phyloP scores from a whole-genome alignment of 352 stramenopile species.

The Globisporangium nodosum region DNA sequence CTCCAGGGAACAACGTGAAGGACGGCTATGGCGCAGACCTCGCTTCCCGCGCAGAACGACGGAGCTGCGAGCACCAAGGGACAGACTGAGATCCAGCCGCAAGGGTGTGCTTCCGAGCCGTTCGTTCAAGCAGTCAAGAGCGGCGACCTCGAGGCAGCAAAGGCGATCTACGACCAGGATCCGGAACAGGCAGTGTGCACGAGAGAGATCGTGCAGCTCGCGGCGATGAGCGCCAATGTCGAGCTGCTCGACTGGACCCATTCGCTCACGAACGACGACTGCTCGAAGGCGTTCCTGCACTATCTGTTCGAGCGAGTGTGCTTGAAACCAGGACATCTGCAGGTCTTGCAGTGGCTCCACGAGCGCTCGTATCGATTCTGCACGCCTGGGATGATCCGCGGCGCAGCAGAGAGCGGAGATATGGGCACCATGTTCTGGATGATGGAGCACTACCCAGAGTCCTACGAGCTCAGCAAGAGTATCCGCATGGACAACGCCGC shows the following conservation, averaged over 20 bases:
- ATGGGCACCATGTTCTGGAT: slow-evolving; percentile 3
- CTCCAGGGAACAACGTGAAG: no score
- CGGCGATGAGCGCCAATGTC: slow-evolving; percentile 3
- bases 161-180: not conserved
- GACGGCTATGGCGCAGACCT: not conserved
- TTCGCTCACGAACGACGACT: slow-evolving; percentile 3
- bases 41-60: not conserved
- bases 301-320: slow-evolving; percentile 1
- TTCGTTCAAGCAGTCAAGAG: slow-evolving; percentile 4
- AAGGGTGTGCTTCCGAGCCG: not conserved
- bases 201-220: slow-evolving; percentile 5
- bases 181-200: slow-evolving; percentile 1
- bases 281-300: slow-evolving; percentile 3
- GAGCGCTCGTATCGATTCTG: not conserved
- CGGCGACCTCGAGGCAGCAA: slow-evolving; percentile 1
- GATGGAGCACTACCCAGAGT: not conserved
- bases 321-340: not conserved
- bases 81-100: slow-evolving; percentile 2
- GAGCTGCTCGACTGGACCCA: slow-evolving; percentile 7
- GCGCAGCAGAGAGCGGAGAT: not conserved
- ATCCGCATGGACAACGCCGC: slow-evolving; percentile 3
- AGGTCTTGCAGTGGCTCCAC: slow-evolving; percentile 6
- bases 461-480: slow-evolving; percentile 3
- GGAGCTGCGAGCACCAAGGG: not conserved
- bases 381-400: slow-evolving; percentile 1